phyloP scores from a whole-genome alignment of 2,329 filamentous ascomycete genomes.

The Lachnellula subtilissima region DNA sequence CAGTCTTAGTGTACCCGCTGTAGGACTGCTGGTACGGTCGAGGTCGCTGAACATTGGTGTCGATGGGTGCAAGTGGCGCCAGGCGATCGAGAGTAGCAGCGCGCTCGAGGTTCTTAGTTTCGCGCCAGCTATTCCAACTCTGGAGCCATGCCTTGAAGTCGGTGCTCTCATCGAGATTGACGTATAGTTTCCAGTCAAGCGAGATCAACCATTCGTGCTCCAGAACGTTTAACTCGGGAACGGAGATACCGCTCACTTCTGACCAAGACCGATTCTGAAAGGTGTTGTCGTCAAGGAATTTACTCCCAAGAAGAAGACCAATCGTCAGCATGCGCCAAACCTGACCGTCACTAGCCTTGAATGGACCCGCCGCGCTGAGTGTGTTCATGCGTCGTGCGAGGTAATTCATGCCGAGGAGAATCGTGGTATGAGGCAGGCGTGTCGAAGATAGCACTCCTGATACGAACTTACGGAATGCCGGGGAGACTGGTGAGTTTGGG shows the following conservation, averaged over 20 bases:
- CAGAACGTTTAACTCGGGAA: constrained; percentile 61
- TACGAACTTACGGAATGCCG: constrained; percentile 70
- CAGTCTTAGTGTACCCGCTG: constrained; percentile 45
- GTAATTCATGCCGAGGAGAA: constrained; percentile 66
- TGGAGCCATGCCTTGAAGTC: constrained; percentile 61
- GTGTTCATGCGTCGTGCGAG: constrained; percentile 59
- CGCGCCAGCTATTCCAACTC: constrained; percentile 61
- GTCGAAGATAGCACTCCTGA: constrained; percentile 68
- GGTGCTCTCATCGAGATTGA: constrained; percentile 57
- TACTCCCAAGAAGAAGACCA: constrained; percentile 65
- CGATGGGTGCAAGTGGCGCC: constrained; percentile 43
- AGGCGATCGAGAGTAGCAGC: constrained; percentile 35
- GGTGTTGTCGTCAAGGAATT: constrained; percentile 74
- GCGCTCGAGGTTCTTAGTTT: constrained; percentile 37
- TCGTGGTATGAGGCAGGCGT: constrained; percentile 65
- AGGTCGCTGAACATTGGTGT: constrained; percentile 55
- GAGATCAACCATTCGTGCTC: constrained; percentile 65
- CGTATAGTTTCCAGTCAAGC: constrained; percentile 65
- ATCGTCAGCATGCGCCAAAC: constrained; percentile 67
- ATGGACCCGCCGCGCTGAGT: constrained; percentile 40
- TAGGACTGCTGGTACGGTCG: constrained; percentile 34
- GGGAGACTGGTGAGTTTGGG: constrained; percentile 52
- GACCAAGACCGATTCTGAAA: constrained; percentile 77
- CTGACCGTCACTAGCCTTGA: constrained; percentile 46
- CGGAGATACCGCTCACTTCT: constrained; percentile 68